A percentile compares a stretch with the other conserved stretches of the same genome.
Evolutionary conservation across 495 filamentous ascomycete species (phyloP).

Genomic region (Lindgomyces ingoldianus): DNA sequence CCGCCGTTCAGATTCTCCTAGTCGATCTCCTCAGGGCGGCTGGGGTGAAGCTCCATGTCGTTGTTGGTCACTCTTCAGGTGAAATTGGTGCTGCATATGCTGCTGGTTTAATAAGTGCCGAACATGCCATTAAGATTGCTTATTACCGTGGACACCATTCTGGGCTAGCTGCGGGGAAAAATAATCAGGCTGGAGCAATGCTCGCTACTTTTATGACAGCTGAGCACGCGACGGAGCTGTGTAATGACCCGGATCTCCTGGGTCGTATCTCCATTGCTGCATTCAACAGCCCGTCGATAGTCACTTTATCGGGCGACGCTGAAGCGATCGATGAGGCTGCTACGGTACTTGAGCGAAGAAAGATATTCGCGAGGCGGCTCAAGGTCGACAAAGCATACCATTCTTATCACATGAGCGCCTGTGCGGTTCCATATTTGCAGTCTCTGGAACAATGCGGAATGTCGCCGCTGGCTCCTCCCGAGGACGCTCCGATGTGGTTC

Average conservation of each 20-base stretch:
- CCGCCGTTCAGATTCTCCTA: constrained; percentile 27
- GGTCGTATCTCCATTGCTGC: neutral
- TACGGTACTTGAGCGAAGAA: neutral
- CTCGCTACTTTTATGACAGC: neutral
- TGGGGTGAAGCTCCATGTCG: constrained; percentile 4
- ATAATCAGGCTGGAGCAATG: constrained; percentile 6
- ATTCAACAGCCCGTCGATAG: constrained; percentile 6
- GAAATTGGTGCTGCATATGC: constrained; percentile 31
- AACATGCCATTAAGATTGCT: constrained; percentile 13
- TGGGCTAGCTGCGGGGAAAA: neutral
- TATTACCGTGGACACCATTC: constrained; percentile 15
- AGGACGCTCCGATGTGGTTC: neutral
- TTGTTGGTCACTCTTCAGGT: constrained; percentile 26
- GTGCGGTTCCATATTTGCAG: neutral
- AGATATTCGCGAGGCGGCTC: neutral
- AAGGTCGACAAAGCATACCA: constrained; percentile 32
- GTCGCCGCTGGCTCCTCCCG: neutral
- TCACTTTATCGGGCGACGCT: constrained; percentile 24
- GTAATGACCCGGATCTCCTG: neutral
- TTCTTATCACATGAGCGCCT: constrained; percentile 19
- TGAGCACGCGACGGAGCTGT: neutral
- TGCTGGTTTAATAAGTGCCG: constrained; percentile 7
- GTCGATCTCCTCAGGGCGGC: constrained; percentile 4
- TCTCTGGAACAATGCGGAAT: neutral
- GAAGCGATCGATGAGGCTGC: neutral